These are phyloP conservation scores for Conoideocrella luteorostrata DNA, from an alignment of 2,329 filamentous ascomycete genomes.

Conservation along the genomic window DNA sequence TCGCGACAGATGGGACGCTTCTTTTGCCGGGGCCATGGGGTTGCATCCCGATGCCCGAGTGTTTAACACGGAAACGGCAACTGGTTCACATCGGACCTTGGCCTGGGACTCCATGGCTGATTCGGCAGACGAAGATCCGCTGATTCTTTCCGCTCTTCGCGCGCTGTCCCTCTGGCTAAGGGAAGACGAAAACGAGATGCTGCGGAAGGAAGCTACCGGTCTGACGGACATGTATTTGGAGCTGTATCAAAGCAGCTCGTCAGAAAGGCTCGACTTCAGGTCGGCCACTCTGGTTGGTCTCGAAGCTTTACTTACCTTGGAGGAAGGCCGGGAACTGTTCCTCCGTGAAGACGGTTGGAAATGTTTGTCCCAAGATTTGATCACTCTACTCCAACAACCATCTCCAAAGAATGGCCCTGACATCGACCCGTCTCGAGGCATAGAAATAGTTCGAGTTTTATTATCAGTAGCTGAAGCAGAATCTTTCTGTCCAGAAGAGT, in stretches of 20 bases:
- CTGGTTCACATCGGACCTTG: conserved; percentile 41
- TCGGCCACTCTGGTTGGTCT: conserved; percentile 52
- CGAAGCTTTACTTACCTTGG: conserved; percentile 47
- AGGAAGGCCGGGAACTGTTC: conserved; percentile 42
- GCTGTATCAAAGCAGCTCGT: conserved; percentile 42
- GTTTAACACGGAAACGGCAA: conserved; percentile 35
- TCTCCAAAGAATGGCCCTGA: conserved; percentile 19
- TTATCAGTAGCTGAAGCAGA: conserved; percentile 45
- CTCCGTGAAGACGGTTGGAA: conserved; percentile 48
- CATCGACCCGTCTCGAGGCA: conserved; percentile 36
- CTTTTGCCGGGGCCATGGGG: conserved; percentile 54
- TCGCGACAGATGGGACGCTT: conserved; percentile 63
- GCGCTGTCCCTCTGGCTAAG: conserved; percentile 60
- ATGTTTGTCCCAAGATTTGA: conserved; percentile 43
- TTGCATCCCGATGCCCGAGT: conserved; percentile 51
- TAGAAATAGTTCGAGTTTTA: conserved; percentile 51
- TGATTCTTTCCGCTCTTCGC: conserved; percentile 53
- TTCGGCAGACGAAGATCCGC: conserved; percentile 45
- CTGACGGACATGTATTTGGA: conserved; percentile 59
- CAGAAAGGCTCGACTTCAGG: conserved; percentile 43
- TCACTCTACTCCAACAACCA: conserved; percentile 31
- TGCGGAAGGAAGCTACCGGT: conserved; percentile 51
- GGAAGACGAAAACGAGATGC: conserved; percentile 57
- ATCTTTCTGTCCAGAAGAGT: conserved; percentile 40
- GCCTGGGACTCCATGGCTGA: conserved; percentile 52